Evolutionary conservation across 768 basidiomycete genomes (phyloP), one percentile per base, ranked within the genome.

Genomic region (Leccinum uliginosum): DNA sequence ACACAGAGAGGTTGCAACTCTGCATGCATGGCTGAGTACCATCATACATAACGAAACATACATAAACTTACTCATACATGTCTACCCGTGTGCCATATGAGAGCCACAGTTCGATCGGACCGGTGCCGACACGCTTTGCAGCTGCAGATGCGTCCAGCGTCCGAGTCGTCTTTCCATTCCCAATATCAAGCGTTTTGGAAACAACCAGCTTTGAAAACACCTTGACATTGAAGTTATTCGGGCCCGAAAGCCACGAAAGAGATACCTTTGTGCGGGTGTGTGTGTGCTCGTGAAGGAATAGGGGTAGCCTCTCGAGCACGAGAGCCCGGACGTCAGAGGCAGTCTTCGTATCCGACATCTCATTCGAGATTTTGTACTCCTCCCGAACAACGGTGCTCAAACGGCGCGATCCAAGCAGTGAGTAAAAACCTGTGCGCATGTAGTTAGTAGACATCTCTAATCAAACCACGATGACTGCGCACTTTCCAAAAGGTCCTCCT

Each of bases 401-500:
- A 4, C 82, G 80, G 30, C 78, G 81, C 4, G 88, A 89, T 4
- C 96, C 96, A 10, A 98, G 79, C 21, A 76, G 73, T 0, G 75
- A 68, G 64, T 97, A 98, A 66, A 98, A 90, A 1, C 73, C 89
- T 89, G 58, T 38, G 10, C 8, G 9, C 8, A 11, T 51, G 4
- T 40, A 11, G 50, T 59, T 15, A 52, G 35, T 38, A 4, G 27
- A 43, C 14, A 43, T 17, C 9, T 48, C 30, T 19, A 7, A 17
- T n/a, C 12, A 19, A 17, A 55, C 15, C 5, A 34, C 30, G 6
- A 26, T 3, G 11, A 38, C 4, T 15, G 6, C 66, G 53, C 60
- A 91, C 86, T 80, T 83, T 98, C 96, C 11, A 98, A 77, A 8
- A 92, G 77, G 62, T 96, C 93, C 68, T 98, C 95, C 71, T 96